A percentile compares a stretch with the other conserved stretches of the same genome.
phyloP scores from a whole-genome alignment of 148 eudicot species.

The Fallopia convolvulus region DNA sequence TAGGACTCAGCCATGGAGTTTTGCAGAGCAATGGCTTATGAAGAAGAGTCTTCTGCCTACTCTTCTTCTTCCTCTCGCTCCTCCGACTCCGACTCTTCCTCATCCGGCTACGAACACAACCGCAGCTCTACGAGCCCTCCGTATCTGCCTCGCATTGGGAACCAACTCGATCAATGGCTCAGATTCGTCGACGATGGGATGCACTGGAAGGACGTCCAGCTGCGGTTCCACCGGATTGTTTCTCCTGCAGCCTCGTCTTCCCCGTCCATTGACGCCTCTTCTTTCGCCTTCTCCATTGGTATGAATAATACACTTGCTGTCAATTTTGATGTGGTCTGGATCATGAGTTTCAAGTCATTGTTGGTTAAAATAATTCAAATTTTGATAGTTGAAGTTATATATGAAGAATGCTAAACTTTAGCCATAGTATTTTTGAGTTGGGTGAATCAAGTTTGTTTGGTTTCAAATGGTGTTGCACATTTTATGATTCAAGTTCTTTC shows the following conservation, averaged over 20 bases:
- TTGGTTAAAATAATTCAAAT: neutral
- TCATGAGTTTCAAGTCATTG: neutral
- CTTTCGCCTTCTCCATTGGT: constrained; percentile 12
- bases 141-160: neutral
- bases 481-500: constrained; percentile 21
- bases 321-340: no score
- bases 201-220: constrained; percentile 15
- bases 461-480: constrained; percentile 11
- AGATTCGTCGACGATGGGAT: constrained; percentile 13
- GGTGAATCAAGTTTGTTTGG: constrained; percentile 11
- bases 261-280: neutral
- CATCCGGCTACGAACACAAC: neutral
- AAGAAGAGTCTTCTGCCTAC: neutral
- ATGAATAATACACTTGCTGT: no score
- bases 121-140: neutral
- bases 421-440: constrained; percentile 16
- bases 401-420: neutral
- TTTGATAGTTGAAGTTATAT: neutral
- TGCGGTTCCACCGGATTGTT: constrained; percentile 13
- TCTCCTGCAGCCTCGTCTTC: neutral
- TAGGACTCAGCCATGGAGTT: neutral
- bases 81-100: constrained; percentile 5
- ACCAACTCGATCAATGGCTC: neutral
- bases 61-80: neutral
- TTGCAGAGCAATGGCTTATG: neutral